Conservation (phyloP, 331 rosid species). For the Erythrophleum ivorense region DNA sequence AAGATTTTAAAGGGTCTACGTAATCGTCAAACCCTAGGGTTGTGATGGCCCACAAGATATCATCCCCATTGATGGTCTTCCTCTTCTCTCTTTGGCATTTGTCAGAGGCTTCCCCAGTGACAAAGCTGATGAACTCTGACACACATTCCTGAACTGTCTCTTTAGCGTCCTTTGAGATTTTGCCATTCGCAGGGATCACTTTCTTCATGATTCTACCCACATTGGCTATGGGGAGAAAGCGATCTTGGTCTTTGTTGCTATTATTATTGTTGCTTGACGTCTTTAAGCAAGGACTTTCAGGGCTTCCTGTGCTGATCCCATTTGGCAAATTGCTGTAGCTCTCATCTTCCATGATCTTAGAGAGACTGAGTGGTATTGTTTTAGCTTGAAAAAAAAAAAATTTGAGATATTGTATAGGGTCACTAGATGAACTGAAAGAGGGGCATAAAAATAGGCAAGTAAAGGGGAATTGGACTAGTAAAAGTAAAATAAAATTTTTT, state of each 20-base stretch:
- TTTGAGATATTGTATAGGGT: conserved; percentile 35
- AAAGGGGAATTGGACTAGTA: conserved; percentile 39
- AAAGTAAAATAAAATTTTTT: conserved; percentile 26
- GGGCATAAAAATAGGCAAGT: conserved; percentile 57
- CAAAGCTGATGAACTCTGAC: conserved; percentile 77
- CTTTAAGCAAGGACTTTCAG: conserved; percentile 56
- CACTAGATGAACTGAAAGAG: conserved; percentile 40
- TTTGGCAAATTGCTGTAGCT: conserved; percentile 47
- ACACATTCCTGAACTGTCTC: conserved; percentile 79
- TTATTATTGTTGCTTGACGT: not conserved
- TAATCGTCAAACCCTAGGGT: conserved; percentile 71
- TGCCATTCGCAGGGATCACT: conserved; percentile 62
- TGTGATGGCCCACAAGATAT: conserved; percentile 71
- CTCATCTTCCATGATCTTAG: conserved; percentile 57
- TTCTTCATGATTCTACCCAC: conserved; percentile 78
- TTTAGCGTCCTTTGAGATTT: conserved; percentile 77
- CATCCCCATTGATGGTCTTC: conserved; percentile 76
- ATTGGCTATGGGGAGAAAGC: conserved; percentile 74
- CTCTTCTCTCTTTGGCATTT: conserved; percentile 72
- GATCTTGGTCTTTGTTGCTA: conserved; percentile 66
- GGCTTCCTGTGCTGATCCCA: conserved; percentile 55
- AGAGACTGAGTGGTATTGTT: conserved; percentile 1
- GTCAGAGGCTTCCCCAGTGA: conserved; percentile 75
- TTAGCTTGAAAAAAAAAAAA: not conserved
- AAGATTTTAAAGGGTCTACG: conserved; percentile 56